Base-by-base conservation (phyloP, 2,329 filamentous ascomycete species). In the Fusarium mexicanum region DNA sequence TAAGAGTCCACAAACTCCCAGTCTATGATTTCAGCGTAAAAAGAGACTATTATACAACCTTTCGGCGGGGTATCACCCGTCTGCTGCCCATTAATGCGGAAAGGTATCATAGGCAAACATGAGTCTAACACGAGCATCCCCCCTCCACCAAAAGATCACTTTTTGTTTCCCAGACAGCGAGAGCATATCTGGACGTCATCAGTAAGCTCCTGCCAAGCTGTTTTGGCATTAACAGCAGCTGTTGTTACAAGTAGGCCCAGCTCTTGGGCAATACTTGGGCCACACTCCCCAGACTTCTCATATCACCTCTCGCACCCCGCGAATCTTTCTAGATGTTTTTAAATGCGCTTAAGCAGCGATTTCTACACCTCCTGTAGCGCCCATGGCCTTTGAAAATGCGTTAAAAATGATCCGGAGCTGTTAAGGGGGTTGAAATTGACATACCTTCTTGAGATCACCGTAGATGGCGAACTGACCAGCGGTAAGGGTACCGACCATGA, bases 391-490 rank as follows among this genome's bases (percentile, higher is more conserved):
- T 16, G 8, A n/a, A 41, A 41, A 31, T 41, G 40, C 40, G 40
- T 41, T 41, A 41, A 41, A 41, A 41, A 16, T 41, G 22, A 41
- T 41, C 22, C 40, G 22, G 22, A 41, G 13, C 40, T 41, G 13
- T 41, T n/a, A 41, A 14, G 40, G 40, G 40, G 40, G 40, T 41
- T 41, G 40, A n/a, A 41, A n/a, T 41, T 41, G 40, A n/a, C 40
- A 41, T 41, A 38, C 29, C 22, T 74, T 75, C 72, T 74, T 74
- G 1, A 78, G 59, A 58, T 91, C 89, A 84, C 93, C 94, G 82
- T 97, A 97, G 84, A 97, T 97, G 81, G 93, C 93, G 85, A 96
- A 96, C 86, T 96, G 94, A 83, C 92, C 92, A 74, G 91, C 91
- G 73, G 92, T 94, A 78, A 94, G 85, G 77, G 91, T 92, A 84